Conservation (phyloP, 129 eudicot species). For the Flaveria sonorensis region DNA sequence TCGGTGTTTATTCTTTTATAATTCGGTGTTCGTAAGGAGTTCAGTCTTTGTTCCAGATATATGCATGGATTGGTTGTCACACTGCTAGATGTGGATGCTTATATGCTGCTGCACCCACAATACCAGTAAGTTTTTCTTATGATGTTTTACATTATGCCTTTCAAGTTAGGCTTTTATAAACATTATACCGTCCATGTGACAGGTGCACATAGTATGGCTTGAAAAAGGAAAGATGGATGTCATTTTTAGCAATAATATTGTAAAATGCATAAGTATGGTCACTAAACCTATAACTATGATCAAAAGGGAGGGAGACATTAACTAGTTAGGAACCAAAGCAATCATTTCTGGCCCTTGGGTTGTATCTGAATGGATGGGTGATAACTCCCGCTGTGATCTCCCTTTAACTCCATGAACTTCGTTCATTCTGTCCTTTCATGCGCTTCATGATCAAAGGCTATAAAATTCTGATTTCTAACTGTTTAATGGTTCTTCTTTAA, state of each 20-base stretch:
- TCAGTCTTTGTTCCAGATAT: constrained; percentile 52
- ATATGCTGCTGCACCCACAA: constrained; percentile 83
- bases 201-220: neutral
- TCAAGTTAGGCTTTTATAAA: neutral
- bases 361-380: neutral
- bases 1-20: neutral
- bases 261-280: neutral
- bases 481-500: neutral
- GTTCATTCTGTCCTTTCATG: neutral
- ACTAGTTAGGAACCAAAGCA: neutral
- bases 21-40: neutral
- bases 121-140: constrained; percentile 71
- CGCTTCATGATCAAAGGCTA: neutral
- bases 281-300: neutral
- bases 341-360: neutral
- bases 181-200: neutral
- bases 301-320: neutral
- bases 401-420: neutral
- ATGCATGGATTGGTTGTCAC: constrained; percentile 93
- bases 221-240: neutral
- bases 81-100: constrained; percentile 76
- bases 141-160: neutral
- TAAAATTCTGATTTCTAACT: neutral
- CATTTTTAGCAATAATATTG: constrained; percentile 1
- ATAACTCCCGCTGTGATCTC: too few species aligned